These are phyloP conservation scores for Colletotrichum simmondsii DNA, from an alignment of 2,329 filamentous ascomycete species.

Conservation along the genomic window DNA sequence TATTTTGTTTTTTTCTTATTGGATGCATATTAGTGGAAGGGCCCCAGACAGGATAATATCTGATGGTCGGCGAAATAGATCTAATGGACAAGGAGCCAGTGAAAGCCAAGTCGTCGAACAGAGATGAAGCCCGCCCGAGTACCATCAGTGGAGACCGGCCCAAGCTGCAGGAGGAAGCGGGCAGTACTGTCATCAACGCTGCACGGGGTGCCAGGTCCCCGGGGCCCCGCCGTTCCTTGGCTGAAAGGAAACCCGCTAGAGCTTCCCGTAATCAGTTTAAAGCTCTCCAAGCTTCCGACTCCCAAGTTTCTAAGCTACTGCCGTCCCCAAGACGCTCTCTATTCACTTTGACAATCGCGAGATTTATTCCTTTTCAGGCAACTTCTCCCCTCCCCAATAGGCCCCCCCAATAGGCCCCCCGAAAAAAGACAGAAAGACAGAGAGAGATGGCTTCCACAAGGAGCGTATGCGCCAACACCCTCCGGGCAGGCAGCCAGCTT, in stretches of 20 bases:
- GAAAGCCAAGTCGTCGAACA: too few species aligned
- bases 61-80: neutral
- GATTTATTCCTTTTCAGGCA: too few species aligned
- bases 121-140: neutral
- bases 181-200: neutral
- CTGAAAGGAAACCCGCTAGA: neutral
- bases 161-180: neutral
- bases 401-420: neutral
- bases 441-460: conserved; percentile 6
- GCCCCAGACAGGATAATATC: neutral
- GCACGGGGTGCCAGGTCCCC: neutral
- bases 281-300: neutral
- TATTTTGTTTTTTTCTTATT: too few species aligned
- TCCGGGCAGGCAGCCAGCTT: neutral
- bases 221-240: neutral
- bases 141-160: neutral
- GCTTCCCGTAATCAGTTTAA: neutral
- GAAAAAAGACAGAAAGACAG: neutral
- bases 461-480: neutral
- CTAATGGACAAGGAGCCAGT: too few species aligned
- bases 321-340: neutral
- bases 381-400: neutral
- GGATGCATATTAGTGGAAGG: too few species aligned
- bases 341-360: neutral
- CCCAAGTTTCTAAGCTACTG: neutral